These are phyloP conservation scores for Moniliophthora roreri DNA, from an alignment of 1,284 basidiomycete genomes.

Conservation along the genomic window DNA sequence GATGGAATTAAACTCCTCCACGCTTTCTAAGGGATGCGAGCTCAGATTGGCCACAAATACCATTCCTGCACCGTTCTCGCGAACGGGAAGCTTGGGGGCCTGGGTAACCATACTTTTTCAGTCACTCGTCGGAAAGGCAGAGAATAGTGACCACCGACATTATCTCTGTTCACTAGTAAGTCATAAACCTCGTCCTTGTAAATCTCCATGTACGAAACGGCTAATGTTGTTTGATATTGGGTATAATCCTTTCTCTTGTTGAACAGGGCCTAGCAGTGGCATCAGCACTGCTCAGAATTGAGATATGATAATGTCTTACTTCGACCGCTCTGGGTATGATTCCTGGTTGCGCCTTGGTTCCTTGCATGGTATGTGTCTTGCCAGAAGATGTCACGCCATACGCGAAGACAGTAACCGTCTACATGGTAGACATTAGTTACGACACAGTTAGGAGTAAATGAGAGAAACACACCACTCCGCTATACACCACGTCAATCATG, in stretches of 20 bases:
- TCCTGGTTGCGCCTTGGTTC: slow-evolving; percentile 63
- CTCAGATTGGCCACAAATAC: slow-evolving; percentile 80
- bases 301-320: slow-evolving; percentile 34
- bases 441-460: background rate
- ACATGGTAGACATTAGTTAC: background rate
- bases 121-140: background rate
- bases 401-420: slow-evolving; percentile 81
- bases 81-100: slow-evolving; percentile 79
- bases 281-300: slow-evolving; percentile 7
- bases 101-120: slow-evolving; percentile 25
- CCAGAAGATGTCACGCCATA: slow-evolving; percentile 83
- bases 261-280: slow-evolving; percentile 46
- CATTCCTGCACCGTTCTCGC: slow-evolving; percentile 70
- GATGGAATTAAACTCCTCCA: slow-evolving; percentile 61
- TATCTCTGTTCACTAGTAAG: slow-evolving; percentile 68
- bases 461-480: slow-evolving; percentile 56
- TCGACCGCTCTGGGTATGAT: slow-evolving; percentile 77
- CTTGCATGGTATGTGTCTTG: slow-evolving; percentile 88
- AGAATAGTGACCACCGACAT: slow-evolving; percentile 44
- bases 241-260: slow-evolving; percentile 35
- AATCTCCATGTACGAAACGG: slow-evolving; percentile 81
- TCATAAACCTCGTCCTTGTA: slow-evolving; percentile 88
- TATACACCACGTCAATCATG: slow-evolving; percentile 66
- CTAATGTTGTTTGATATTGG: slow-evolving; percentile 42
- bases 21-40: slow-evolving; percentile 45